These are phyloP conservation scores for Suillus bovinus DNA, from an alignment of 768 basidiomycete species.

Conservation along the genomic window DNA sequence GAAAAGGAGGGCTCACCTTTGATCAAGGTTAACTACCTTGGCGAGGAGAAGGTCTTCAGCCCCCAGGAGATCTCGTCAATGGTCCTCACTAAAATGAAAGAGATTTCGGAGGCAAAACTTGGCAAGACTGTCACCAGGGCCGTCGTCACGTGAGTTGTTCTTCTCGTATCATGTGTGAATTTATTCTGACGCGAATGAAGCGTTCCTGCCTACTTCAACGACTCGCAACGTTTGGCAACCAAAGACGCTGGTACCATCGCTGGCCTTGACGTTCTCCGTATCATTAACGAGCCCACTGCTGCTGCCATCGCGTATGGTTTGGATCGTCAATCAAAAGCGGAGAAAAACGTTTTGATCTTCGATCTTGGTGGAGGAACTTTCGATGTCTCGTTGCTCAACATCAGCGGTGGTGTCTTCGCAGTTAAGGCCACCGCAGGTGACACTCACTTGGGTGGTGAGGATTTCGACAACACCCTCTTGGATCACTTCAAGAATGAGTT, in stretches of 20 bases:
- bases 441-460: constrained; percentile 99
- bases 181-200: constrained; percentile 33
- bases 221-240: constrained; percentile 98
- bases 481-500: constrained; percentile 99
- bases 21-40: constrained; percentile 95
- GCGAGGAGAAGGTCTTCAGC: constrained; percentile 93
- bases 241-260: constrained; percentile 99
- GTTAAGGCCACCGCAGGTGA: constrained; percentile 99
- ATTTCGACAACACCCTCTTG: constrained; percentile 97
- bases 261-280: constrained; percentile 98
- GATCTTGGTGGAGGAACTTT: constrained; percentile 99
- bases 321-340: constrained; percentile 90
- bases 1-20: constrained; percentile 97
- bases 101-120: constrained; percentile 98
- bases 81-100: constrained; percentile 99
- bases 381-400: constrained; percentile 98
- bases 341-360: constrained; percentile 99
- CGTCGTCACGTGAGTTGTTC: constrained; percentile 83
- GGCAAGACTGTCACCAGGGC: constrained; percentile 99
- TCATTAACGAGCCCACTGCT: constrained; percentile 99
- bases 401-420: constrained; percentile 97
- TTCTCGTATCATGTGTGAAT: constrained; percentile 7
- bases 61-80: constrained; percentile 99
- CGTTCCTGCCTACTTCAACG: constrained; percentile 99
- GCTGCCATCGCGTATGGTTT: constrained; percentile 99